A percentile compares a stretch with the other conserved stretches of the same genome.
Evolutionary conservation across 208 protist species (phyloP).

Genomic region (Crithidia fasciculata): DNA sequence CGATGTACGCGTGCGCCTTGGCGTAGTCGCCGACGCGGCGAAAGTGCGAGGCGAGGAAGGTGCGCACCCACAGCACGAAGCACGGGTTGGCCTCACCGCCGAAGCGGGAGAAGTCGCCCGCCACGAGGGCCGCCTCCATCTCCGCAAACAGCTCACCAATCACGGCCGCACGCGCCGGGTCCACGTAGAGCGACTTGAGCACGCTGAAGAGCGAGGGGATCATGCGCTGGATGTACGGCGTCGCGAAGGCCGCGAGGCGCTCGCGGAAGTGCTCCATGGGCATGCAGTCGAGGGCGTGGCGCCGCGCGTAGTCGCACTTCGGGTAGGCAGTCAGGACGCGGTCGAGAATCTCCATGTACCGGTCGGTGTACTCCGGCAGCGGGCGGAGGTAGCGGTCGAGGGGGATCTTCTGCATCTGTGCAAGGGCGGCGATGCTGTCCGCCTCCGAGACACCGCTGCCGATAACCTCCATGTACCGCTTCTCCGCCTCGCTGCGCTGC

Average conservation of each 20-base stretch:
- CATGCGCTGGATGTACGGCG: constrained; percentile 83
- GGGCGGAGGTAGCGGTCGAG: constrained; percentile 65
- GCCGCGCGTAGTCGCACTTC: constrained; percentile 62
- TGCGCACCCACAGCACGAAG: constrained; percentile 89
- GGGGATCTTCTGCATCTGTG: constrained; percentile 78
- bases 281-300: constrained; percentile 80
- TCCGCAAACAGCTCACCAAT: constrained; percentile 81
- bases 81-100: constrained; percentile 66
- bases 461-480: constrained; percentile 80
- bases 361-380: constrained; percentile 45
- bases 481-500: constrained; percentile 78
- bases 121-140: constrained; percentile 67
- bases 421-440: constrained; percentile 83
- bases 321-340: constrained; percentile 58
- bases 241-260: constrained; percentile 53
- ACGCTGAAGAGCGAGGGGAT: constrained; percentile 95
- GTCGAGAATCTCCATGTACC: constrained; percentile 77
- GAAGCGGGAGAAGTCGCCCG: constrained; percentile 72
- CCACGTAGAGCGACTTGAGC: constrained; percentile 92
- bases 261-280: constrained; percentile 74
- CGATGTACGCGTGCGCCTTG: constrained; percentile 81
- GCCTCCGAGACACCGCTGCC: constrained; percentile 63
- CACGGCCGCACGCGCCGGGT: constrained; percentile 60
- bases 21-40: constrained; percentile 65
- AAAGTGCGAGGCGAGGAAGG: constrained; percentile 93